Percentiles rank a stretch among this genome's conserved stretches.
phyloP scores from a whole-genome alignment of 1,139 yeast genomes.

The Yamadazyma trypodendri region DNA sequence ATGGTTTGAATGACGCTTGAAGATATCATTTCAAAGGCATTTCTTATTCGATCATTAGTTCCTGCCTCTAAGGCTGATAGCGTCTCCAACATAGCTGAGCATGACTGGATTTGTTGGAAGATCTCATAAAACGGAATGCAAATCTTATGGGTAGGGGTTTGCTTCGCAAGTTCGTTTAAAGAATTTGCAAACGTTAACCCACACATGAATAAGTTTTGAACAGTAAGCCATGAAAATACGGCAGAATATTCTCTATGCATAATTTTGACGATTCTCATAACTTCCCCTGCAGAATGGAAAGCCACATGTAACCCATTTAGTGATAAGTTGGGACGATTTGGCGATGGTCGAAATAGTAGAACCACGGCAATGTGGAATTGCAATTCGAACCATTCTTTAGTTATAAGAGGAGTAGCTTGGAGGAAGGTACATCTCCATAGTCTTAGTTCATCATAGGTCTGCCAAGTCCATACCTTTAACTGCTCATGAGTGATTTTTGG shows the following conservation, averaged over 20 bases:
- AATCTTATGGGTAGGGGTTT: constrained; percentile 1
- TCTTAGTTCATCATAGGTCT: constrained; percentile 13
- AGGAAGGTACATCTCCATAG: constrained; percentile 10
- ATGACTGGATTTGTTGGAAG: constrained; percentile 12
- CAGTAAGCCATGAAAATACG: constrained; percentile 13
- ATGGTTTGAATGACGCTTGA: constrained; percentile 11
- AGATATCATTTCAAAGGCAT: constrained; percentile 14
- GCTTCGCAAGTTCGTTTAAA: constrained; percentile 12
- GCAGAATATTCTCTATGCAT: constrained; percentile 15
- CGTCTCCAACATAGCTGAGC: constrained; percentile 13
- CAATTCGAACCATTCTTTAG: constrained; percentile 15
- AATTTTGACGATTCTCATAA: constrained; percentile 12
- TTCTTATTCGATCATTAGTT: constrained; percentile 11
- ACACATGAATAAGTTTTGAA: constrained; percentile 15
- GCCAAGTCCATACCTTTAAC: constrained; percentile 12
- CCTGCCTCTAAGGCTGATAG: constrained; percentile 12
- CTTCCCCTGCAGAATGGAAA: constrained; percentile 16
- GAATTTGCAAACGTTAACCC: constrained; percentile 14
- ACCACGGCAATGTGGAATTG: constrained; percentile 14
- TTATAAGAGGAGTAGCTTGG: constrained; percentile 12
- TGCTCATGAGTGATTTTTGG: constrained; percentile 3
- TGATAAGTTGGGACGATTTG: constrained; percentile 11
- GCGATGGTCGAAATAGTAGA: constrained; percentile 14
- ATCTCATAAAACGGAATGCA: constrained; percentile 9
- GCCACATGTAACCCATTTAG: constrained; percentile 13